phyloP scores from a whole-genome alignment of 2,329 filamentous ascomycete genomes.

The Lecanicillium sp. region DNA sequence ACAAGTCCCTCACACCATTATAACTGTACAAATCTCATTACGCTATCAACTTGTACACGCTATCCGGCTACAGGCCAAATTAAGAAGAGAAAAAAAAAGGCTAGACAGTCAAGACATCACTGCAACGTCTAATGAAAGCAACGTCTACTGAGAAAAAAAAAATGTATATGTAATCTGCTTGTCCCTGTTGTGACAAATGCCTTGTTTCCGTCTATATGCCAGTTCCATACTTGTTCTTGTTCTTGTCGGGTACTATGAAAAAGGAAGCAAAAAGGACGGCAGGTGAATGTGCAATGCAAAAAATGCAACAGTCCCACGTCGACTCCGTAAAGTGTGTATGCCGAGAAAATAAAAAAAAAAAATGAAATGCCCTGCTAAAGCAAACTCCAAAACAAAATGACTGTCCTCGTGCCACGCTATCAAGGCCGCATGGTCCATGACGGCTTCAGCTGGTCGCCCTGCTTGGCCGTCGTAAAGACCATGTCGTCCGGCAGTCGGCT shows the following conservation, averaged over 20 bases:
- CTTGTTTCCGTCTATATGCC: slow-evolving; percentile 13
- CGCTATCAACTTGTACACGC: no score
- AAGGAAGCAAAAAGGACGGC: not conserved
- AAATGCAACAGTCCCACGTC: slow-evolving; percentile 10
- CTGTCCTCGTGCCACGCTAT: not conserved
- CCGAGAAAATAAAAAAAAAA: slow-evolving; percentile 11
- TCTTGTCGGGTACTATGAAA: not conserved
- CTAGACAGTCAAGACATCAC: no score
- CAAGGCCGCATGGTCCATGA: slow-evolving; percentile 47
- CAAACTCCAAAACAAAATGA: slow-evolving; percentile 11
- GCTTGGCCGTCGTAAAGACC: slow-evolving; percentile 68
- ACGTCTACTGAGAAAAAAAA: not conserved
- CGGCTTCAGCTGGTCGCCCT: slow-evolving; percentile 56
- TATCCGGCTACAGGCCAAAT: no score
- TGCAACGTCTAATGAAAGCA: no score
- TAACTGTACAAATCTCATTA: no score
- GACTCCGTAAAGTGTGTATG: slow-evolving; percentile 12
- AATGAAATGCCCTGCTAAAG: slow-evolving; percentile 9
- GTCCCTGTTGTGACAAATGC: not conserved
- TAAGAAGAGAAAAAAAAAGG: no score
- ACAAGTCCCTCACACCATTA: no score
- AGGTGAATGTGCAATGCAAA: not conserved
- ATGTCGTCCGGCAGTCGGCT: slow-evolving; percentile 76
- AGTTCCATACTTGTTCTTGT: no score
- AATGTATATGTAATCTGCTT: not conserved